Evolutionary conservation across 2,329 filamentous ascomycete species (phyloP), one percentile per base, ranked within the genome.

Genomic region (Epichloe coenophiala): DNA sequence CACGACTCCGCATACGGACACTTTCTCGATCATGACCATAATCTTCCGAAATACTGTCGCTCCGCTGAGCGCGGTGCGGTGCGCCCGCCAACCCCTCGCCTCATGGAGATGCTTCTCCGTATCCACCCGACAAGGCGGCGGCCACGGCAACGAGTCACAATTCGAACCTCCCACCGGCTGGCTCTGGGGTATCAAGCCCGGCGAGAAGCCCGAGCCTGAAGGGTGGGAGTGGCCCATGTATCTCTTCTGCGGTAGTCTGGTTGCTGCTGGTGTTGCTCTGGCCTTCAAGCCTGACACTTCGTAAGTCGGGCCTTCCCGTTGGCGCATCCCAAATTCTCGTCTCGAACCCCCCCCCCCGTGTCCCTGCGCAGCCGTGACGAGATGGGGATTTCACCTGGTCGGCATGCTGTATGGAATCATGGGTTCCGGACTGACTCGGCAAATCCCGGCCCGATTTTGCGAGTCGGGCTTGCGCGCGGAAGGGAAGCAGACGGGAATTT

Each of bases 231-330:
- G 76, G 58, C 71, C 89, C 51, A 90, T 85, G 74, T 84, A 84
- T 66, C 87, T 86, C 66, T 89, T 90, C 47, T 89, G 95, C 69
- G 86, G 83, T 66, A 84, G 82, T 63, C 71, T 95, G 63, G 70
- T 81, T 31, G 74, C 88, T 57, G 84, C 83, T 50, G 81, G 79
- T 54, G 75, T 96, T 57, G 88, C 86, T 57, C 88, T 95, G 72
- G 88, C 88, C 55, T 97, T 93, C 68, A 97, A 97, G 82, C 93
- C 93, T 49, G 93, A 98, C 77, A 97, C 91, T 56, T 95, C 88
- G 93, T 98, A 77, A 74, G 90, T 88, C 31, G 21, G 21, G 21
- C 35, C 33, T 23, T 15, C 40, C 42, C 33, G 36, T 15, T 31
- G 12, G 5, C 19, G n/a, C 17, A 12, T 13, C 45, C 45, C 0